Conservation (phyloP, 768 basidiomycete genomes). For the Clavaria fumosa region DNA sequence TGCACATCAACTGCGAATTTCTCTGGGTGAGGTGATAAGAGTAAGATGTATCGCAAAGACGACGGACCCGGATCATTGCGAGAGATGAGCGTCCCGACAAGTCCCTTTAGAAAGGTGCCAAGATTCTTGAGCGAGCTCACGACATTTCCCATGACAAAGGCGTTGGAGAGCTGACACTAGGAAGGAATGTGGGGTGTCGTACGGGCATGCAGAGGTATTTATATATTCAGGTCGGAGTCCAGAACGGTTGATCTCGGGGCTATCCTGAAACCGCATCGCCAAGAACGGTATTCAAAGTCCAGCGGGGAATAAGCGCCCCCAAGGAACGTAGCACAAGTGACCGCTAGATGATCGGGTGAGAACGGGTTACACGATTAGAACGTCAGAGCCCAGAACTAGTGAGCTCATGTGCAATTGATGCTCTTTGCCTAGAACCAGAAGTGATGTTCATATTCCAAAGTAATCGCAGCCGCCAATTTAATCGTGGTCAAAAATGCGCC, state of each 20-base stretch:
- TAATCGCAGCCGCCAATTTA: too few species aligned
- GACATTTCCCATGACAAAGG: background rate
- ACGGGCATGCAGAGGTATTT: background rate
- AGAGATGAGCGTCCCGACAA: background rate
- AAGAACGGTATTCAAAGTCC: too few species aligned
- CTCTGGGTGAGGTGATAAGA: background rate
- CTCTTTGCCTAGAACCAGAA: too few species aligned
- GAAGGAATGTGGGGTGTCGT: background rate
- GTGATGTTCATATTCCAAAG: too few species aligned
- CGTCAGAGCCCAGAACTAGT: too few species aligned
- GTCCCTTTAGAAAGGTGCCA: background rate
- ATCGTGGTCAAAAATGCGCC: too few species aligned
- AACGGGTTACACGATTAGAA: too few species aligned
- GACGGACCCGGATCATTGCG: background rate
- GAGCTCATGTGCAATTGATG: too few species aligned
- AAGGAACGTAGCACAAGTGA: too few species aligned
- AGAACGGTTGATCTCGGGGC: constrained; percentile 17
- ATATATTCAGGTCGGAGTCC: background rate
- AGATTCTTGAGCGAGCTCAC: background rate
- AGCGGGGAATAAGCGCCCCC: too few species aligned
- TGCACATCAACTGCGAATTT: background rate
- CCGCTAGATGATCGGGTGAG: too few species aligned
- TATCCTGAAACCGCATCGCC: too few species aligned
- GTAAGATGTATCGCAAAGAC: background rate
- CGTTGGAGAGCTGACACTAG: background rate